These are phyloP conservation scores for Sparassis latifolia DNA, from an alignment of 1,284 basidiomycete species.

Conservation along the genomic window DNA sequence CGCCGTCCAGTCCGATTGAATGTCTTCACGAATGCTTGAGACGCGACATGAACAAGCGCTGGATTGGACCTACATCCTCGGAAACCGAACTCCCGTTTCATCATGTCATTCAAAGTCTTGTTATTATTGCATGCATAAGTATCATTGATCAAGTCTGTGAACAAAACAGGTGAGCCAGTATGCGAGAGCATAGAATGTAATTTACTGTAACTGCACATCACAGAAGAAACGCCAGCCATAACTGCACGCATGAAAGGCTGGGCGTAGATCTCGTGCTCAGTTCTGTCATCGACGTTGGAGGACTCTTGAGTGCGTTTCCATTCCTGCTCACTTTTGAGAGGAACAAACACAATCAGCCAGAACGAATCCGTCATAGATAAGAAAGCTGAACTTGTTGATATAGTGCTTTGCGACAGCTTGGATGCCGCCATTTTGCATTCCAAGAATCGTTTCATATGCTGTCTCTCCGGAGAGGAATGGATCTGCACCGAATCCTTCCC, in stretches of 20 bases:
- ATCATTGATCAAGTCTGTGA: constrained; percentile 58
- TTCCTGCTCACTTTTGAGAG: constrained; percentile 52
- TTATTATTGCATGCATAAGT: constrained; percentile 78
- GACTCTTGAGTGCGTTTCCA: constrained; percentile 44
- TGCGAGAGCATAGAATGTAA: constrained; percentile 1
- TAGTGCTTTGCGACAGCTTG: constrained; percentile 78
- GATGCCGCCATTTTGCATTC: constrained; percentile 69
- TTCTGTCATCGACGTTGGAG: constrained; percentile 73
- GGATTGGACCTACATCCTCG: constrained; percentile 41
- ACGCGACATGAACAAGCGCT: too few relatives aligned
- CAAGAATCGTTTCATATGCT: constrained; percentile 69
- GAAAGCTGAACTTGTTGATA: background rate
- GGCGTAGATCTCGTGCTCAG: constrained; percentile 68
- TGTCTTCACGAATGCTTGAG: constrained; percentile 13
- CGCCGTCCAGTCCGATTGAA: constrained; percentile 68
- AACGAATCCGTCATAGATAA: too few relatives aligned
- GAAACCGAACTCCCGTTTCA: constrained; percentile 78
- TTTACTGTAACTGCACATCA: constrained; percentile 72
- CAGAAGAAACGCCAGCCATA: constrained; percentile 63
- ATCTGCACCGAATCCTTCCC: constrained; percentile 81
- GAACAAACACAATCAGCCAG: background rate
- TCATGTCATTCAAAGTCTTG: constrained; percentile 65
- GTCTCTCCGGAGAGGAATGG: constrained; percentile 71
- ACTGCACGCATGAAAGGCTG: constrained; percentile 69
- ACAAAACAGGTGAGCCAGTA: background rate